Evolutionary conservation across 805 yeast species (phyloP), one percentile per base, ranked within the genome.

Genomic region (Teunomyces kruisii): DNA sequence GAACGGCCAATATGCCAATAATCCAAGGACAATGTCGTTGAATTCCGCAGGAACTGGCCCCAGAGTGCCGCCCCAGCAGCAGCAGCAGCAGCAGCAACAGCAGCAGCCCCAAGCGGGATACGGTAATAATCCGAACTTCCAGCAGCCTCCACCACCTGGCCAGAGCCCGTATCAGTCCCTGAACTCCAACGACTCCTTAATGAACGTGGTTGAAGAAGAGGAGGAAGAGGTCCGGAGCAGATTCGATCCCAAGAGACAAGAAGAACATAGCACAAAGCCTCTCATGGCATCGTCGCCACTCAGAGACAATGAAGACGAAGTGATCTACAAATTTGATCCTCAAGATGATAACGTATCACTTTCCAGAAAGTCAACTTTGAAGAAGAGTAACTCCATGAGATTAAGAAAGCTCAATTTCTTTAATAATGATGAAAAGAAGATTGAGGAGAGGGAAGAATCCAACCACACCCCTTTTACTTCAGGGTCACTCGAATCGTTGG

Each of bases 361-460:
- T 15, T 70, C 76, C 2, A 54, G 75, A 38, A 68, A 66, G 42
- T 64, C 73, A 5, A 70, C 76, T 1, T 46, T 70, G 38, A 35
- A 64, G 44, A 68, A 67, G 44, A 55, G 70, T 13, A 68, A 69
- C 44, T 71, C 76, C 12, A 65, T 67, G 68, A 62, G 71, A 31
- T 64, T 72, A 29, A 54, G 76, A 10, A 70, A 70, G 40, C 58
- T 72, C 32, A 65, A 72, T 43, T 54, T 72, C n/a, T 70, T 70
- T 47, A 58, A 58, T 42, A 55, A 51, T 29, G 46, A 43, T 26
- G 50, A 45, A 19, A 44, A 48, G 31, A 29, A 30, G 40, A 36
- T 31, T 9, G 44, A 39, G 9, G 26, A 14, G 15, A 27, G 24
- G 16, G 39, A 47, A 15, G 43, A 40, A 30, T 37, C 42, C 19